A percentile compares a stretch with the other conserved stretches of the same genome.
These are phyloP conservation scores for Ogataea kodamae DNA, from an alignment of 805 yeast genomes.

Conservation along the genomic window DNA sequence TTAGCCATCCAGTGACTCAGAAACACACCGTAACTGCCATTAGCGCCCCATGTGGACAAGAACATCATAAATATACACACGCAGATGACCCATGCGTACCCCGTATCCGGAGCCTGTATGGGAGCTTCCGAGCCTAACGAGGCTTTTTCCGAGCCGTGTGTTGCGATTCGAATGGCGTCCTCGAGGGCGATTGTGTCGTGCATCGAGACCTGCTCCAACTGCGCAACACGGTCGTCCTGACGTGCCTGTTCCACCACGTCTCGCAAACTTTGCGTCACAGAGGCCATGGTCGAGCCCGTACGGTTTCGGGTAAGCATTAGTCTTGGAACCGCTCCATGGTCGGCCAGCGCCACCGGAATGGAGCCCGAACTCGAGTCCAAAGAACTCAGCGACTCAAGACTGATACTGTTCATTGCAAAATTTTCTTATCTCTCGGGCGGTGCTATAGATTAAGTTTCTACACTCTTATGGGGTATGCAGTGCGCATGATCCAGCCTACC, in stretches of 20 bases:
- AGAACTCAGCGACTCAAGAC: no score
- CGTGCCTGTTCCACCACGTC: conserved; percentile 21
- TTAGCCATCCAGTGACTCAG: conserved; percentile 49
- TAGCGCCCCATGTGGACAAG: conserved; percentile 65
- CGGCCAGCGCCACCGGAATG: no score
- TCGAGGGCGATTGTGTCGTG: conserved; percentile 10
- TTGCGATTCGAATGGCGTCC: conserved; percentile 26
- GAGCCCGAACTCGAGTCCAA: no score
- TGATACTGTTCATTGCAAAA: no score
- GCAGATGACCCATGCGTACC: conserved; percentile 56
- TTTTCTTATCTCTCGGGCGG: no score
- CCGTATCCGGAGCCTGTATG: conserved; percentile 44
- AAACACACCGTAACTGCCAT: conserved; percentile 58
- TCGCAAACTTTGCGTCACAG: conserved; percentile 13
- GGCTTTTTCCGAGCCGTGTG: conserved; percentile 13
- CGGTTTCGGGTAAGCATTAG: conserved; percentile 3
- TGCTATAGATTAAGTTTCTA: no score
- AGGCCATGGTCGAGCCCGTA: conserved; percentile 9
- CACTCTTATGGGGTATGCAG: conserved; percentile 5
- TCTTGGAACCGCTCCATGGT: no score
- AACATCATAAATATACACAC: conserved; percentile 42
- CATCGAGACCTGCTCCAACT: background rate
- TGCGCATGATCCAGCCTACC: conserved; percentile 1
- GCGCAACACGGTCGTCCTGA: conserved; percentile 24
- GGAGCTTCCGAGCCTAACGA: background rate